Evolutionary conservation across 345 rosid genomes (phyloP).

Genomic region (Rhodamnia argentea): DNA sequence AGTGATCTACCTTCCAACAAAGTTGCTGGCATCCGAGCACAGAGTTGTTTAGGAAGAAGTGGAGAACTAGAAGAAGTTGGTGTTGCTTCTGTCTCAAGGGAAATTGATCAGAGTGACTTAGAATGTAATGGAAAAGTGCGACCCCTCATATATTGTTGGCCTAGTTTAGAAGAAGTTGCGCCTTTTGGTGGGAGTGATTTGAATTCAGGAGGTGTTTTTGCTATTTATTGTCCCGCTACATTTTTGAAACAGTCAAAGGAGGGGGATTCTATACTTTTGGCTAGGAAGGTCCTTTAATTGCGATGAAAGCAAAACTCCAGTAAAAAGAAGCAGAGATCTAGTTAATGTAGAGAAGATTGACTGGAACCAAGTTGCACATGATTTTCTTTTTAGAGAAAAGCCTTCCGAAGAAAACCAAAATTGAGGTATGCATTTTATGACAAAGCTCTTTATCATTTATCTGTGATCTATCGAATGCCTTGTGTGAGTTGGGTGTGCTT

Average conservation of each 20-base stretch:
- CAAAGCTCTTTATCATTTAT: neutral
- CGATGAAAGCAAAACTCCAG: conserved; percentile 27
- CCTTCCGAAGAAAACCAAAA: conserved; percentile 49
- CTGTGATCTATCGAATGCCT: neutral
- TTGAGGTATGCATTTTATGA: conserved; percentile 37
- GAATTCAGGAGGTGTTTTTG: conserved; percentile 59
- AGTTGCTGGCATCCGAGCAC: conserved; percentile 21
- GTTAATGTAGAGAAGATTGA: conserved; percentile 34
- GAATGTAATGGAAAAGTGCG: conserved; percentile 11
- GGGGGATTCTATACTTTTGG: conserved; percentile 72
- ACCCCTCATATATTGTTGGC: conserved; percentile 55
- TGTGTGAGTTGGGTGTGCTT: neutral
- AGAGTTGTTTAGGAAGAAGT: conserved; percentile 7
- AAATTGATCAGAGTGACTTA: conserved; percentile 9
- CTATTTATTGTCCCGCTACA: conserved; percentile 29
- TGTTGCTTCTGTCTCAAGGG: conserved; percentile 4
- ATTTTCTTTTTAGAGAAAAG: conserved; percentile 47
- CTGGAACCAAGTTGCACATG: conserved; percentile 47
- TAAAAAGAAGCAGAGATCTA: conserved; percentile 25
- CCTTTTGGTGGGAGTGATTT: conserved; percentile 29
- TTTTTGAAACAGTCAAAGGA: conserved; percentile 23
- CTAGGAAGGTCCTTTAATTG: conserved; percentile 52
- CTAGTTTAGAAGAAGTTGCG: conserved; percentile 55
- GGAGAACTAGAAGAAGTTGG: conserved; percentile 5
- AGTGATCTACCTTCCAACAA: conserved; percentile 10